Evolutionary conservation across 768 basidiomycete genomes (phyloP), one percentile per base, ranked within the genome.

Genomic region (Lyophyllum atratum): DNA sequence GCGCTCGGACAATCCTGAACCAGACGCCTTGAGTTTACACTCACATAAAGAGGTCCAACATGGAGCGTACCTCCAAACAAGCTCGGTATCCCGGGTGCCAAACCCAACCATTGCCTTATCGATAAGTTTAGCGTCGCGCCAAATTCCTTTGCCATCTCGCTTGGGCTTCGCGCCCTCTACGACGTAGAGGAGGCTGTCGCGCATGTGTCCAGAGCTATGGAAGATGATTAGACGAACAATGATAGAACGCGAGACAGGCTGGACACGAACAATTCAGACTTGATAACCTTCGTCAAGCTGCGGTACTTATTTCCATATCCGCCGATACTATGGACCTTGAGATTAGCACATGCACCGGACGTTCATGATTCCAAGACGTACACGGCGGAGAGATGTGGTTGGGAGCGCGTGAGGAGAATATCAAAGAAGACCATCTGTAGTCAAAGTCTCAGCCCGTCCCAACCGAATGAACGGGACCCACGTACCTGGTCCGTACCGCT

Each of bases 41-140:
- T 24, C 24, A 21, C 5, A 21, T 15, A 29, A 11, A 31, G 15
- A 33, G 11, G 33, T 40, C 40, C 19, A 39, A 29, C 15, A 50
- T 19, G 19, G 15, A 33, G 19, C 63, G 15, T 49, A 71, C 72
- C 73, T 60, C 53, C 66, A 69, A 11, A 78, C 70, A 47, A 85
- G 71, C 61, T 78, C 62, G 48, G 71, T 71, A 52, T 85, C 79
- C 52, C 79, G 77, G 3, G 82, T 85, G 0, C 84, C 84, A 48
- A 77, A 54, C 6, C 84, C 84, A 0, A 68, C 66, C 82, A 85
- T 85, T 10, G 80, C 72, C 33, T 73, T 72, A 61, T 84, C 76
- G 26, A 87, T 63, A 49, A 79, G 59, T 59, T 83, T 80, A 1
- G 80, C 83, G 57, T 85, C 84, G 12, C 84, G 74, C 69, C 74